These are phyloP conservation scores for Starmerella apicola DNA, from an alignment of 805 yeast genomes.

Conservation along the genomic window DNA sequence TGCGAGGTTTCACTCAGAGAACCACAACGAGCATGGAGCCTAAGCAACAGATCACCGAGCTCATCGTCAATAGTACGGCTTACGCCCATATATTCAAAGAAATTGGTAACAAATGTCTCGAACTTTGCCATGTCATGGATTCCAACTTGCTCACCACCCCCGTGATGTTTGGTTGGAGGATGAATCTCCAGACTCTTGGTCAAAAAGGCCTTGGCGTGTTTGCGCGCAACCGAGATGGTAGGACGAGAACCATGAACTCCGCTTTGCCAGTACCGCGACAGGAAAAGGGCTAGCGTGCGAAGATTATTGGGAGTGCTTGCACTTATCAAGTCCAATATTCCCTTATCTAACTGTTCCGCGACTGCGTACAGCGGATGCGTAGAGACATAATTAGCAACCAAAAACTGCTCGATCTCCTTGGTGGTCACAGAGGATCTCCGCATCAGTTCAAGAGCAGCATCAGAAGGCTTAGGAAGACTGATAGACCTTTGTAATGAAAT, in stretches of 20 bases:
- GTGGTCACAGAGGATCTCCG: constrained; percentile 16
- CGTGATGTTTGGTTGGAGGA: constrained; percentile 16
- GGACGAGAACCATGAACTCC: constrained; percentile 21
- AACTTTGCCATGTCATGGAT: constrained; percentile 20
- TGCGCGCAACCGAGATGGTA: constrained; percentile 18
- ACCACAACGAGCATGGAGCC: constrained; percentile 22
- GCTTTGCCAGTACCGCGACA: constrained; percentile 21
- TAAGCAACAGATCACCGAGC: constrained; percentile 22
- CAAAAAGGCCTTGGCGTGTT: constrained; percentile 20
- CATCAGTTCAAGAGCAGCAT: constrained; percentile 11
- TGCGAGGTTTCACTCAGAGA: constrained; percentile 18
- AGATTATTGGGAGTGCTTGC: constrained; percentile 19
- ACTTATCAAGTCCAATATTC: constrained; percentile 17
- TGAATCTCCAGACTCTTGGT: constrained; percentile 20
- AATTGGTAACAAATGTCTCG: constrained; percentile 18
- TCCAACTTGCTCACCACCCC: constrained; percentile 20
- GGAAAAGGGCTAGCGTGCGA: constrained; percentile 21
- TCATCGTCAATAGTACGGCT: constrained; percentile 6
- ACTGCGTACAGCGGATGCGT: constrained; percentile 11
- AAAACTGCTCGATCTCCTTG: constrained; percentile 19
- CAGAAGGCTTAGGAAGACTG: not conserved
- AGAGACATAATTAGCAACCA: constrained; percentile 14
- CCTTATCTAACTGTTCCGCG: constrained; percentile 14
- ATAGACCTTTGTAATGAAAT: not conserved
- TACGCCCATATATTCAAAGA: constrained; percentile 17